Conservation (phyloP, 2,329 filamentous ascomycete species). For the Colletotrichum costaricense region DNA sequence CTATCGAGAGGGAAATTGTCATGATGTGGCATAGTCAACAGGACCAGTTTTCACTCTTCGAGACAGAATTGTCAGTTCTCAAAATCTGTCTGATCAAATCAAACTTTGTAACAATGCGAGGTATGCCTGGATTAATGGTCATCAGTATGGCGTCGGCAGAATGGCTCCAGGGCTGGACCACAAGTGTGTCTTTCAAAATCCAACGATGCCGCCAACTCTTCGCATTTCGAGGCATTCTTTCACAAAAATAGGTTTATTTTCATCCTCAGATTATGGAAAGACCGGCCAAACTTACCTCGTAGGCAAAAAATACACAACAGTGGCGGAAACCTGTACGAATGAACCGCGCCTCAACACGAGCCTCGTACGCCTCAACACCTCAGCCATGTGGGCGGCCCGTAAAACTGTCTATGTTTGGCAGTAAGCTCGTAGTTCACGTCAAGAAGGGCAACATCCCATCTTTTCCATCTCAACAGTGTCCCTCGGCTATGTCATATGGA, state of each 20-base stretch:
- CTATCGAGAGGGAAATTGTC: too few species aligned
- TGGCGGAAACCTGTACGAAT: background rate
- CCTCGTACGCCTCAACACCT: background rate
- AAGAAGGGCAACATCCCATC: background rate
- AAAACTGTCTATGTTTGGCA: background rate
- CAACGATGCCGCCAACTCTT: background rate
- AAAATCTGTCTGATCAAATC: too few species aligned
- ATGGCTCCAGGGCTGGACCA: too few species aligned
- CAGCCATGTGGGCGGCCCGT: background rate
- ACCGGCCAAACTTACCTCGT: background rate
- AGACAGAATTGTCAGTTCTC: too few species aligned
- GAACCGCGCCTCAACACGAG: background rate
- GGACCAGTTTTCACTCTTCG: too few species aligned
- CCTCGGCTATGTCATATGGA: background rate
- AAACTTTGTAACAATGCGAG: too few species aligned
- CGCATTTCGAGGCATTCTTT: background rate
- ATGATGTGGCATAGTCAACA: too few species aligned
- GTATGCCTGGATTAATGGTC: too few species aligned
- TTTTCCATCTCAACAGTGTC: background rate
- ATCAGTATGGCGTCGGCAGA: too few species aligned
- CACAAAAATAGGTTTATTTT: background rate
- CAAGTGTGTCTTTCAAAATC: too few species aligned
- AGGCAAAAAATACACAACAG: background rate
- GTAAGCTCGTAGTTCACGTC: background rate
- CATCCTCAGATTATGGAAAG: background rate